Evolutionary conservation across 2,329 filamentous ascomycete genomes (phyloP).

Genomic region (Zymoseptoria brevis): DNA sequence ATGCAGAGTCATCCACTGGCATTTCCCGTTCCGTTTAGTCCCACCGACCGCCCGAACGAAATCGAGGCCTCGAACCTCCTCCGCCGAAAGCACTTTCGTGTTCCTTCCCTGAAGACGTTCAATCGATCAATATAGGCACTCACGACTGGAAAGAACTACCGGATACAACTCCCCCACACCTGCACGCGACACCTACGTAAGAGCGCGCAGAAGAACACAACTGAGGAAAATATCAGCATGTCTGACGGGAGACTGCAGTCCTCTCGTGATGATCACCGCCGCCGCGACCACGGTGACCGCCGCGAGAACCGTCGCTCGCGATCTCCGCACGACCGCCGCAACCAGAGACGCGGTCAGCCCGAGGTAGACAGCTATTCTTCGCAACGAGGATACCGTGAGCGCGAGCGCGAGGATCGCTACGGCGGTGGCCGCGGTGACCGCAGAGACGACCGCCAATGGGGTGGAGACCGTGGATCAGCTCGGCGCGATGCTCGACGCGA

Average conservation of each 20-base stretch:
- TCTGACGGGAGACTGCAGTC: constrained; percentile 35
- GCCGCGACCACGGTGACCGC: constrained; percentile 45
- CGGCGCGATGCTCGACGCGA: constrained; percentile 52
- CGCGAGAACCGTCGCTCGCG: constrained; percentile 64
- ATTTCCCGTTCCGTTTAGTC: not conserved
- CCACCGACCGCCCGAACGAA: not conserved
- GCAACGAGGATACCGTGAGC: constrained; percentile 83
- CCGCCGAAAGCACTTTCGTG: not conserved
- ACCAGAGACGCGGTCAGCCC: constrained; percentile 30
- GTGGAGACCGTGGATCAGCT: constrained; percentile 63
- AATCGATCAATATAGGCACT: not conserved
- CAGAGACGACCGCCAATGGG: constrained; percentile 52
- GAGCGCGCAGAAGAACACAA: constrained; percentile 19
- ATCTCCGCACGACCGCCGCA: constrained; percentile 62
- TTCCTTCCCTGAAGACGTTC: not conserved
- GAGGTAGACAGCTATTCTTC: constrained; percentile 84
- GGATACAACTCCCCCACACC: not conserved
- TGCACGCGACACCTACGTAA: constrained; percentile 17
- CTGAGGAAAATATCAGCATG: constrained; percentile 23
- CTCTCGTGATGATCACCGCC: constrained; percentile 36
- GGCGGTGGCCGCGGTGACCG: constrained; percentile 43
- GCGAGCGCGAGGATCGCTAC: constrained; percentile 90
- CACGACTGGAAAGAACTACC: not conserved
- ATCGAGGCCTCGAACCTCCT: not conserved
- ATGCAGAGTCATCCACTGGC: not conserved